Evolutionary conservation across 2,329 filamentous ascomycete genomes (phyloP).

Genomic region (Aspergillus piperis): DNA sequence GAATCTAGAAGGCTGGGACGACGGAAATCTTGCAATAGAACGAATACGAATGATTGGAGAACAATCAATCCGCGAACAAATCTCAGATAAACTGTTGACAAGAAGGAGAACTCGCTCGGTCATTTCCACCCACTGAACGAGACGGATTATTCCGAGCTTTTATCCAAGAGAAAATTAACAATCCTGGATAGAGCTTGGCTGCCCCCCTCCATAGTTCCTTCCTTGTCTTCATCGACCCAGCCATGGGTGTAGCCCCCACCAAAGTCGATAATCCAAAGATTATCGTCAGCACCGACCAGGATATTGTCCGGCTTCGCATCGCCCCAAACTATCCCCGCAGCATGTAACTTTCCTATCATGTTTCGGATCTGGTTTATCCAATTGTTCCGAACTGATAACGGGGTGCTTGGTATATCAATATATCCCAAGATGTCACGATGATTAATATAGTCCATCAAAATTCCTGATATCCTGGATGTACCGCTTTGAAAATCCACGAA

Average conservation of each 20-base stretch:
- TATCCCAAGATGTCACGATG: neutral
- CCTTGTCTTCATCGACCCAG: neutral
- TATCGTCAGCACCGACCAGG: neutral
- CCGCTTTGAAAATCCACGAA: neutral
- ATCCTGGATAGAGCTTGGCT: neutral
- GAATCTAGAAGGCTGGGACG: too few relatives aligned
- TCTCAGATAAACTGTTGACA: too few relatives aligned
- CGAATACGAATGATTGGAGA: too few relatives aligned
- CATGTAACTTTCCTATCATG: neutral
- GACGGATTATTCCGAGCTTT: too few relatives aligned
- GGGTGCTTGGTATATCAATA: neutral
- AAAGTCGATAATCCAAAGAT: neutral
- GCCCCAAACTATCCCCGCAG: neutral
- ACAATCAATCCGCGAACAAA: too few relatives aligned
- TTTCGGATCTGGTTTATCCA: neutral
- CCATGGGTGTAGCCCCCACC: neutral
- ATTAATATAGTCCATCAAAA: neutral
- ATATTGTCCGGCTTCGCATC: constrained; percentile 2
- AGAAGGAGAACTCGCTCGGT: too few relatives aligned
- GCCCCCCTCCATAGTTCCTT: neutral
- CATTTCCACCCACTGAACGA: too few relatives aligned
- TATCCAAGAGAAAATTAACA: neutral
- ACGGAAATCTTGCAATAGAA: too few relatives aligned
- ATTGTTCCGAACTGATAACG: neutral
- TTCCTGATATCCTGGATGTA: neutral